Percentiles rank a stretch among this genome's conserved stretches.
Evolutionary conservation across 2,329 filamentous ascomycete species (phyloP).

Genomic region (Penicillium palitans): DNA sequence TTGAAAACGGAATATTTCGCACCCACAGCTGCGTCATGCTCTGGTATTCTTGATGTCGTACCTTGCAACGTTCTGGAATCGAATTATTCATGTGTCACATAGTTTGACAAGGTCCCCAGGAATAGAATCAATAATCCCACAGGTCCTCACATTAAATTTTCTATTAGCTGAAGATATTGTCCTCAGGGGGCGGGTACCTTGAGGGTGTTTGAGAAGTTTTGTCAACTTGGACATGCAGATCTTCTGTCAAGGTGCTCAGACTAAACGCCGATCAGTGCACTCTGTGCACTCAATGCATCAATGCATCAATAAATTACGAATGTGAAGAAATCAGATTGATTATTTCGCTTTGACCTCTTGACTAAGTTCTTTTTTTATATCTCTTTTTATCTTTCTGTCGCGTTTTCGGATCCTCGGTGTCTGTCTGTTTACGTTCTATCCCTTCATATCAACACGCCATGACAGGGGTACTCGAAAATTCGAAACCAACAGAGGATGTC

Average conservation of each 20-base stretch:
- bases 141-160: neutral
- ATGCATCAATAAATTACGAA: neutral
- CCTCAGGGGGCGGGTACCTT: conserved; percentile 23
- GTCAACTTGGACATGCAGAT: conserved; percentile 16
- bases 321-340: neutral
- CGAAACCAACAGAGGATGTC: conserved; percentile 6
- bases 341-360: neutral
- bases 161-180: neutral
- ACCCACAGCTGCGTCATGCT: neutral
- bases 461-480: conserved; percentile 16
- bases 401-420: neutral
- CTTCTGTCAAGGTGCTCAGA: conserved; percentile 20
- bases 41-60: conserved; percentile 11
- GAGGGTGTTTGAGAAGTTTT: conserved; percentile 36
- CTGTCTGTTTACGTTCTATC: neutral
- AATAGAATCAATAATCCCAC: neutral
- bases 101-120: conserved; percentile 8
- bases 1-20: conserved; percentile 15
- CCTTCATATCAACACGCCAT: conserved; percentile 12
- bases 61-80: conserved; percentile 5
- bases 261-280: conserved; percentile 2
- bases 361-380: neutral
- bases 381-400: neutral
- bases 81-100: neutral
- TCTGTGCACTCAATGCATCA: neutral